Base-by-base conservation (phyloP, 768 basidiomycete genomes). In the Mycena polygramma region DNA sequence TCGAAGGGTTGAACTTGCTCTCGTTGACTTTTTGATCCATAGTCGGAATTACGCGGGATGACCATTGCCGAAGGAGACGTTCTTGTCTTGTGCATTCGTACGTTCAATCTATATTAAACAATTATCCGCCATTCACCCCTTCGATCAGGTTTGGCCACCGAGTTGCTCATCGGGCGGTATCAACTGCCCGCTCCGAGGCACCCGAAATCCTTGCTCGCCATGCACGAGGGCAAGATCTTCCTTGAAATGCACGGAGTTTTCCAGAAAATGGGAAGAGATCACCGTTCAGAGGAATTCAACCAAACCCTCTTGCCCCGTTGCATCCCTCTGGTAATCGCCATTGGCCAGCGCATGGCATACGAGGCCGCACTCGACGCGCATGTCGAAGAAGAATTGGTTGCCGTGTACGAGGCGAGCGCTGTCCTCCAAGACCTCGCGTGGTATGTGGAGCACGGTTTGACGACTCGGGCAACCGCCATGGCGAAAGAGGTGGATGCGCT, bases 21-120 rank as follows among this genome's bases (percentile, higher is more conserved):
- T 39, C 13, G 15, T 41, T 43, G 41, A 4, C 19, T 45, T 43
- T 39, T 30, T 63, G 67, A 39, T 61, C 2, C 30, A 6, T 6
- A 30, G 30, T 30, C 30, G 52, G 60, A 68, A 22, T 74, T 80
- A 59, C 78, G 81, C 9, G 81, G 82, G 0, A 69, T 77, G n/a
- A 74, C 78, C 4, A 83, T 84, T 17, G 82, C 83, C 5, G 83
- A 84, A 71, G 83, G 83, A 20, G 83, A 84, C 59, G 68, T 80
- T n/a, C 70, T 80, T 2, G 82, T 74, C 0, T 62, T 83, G 1
- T 79, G 79, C 15, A 81, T 81, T 53, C 78, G 81, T 83, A 65
- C 17, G 78, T 69, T 45, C 7, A n/a, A 5, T 41, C 57, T 51
- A 17, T 53, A 19, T 19, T 22, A n/a, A n/a, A n/a, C n/a, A n/a